Percentiles rank a stretch among this genome's conserved stretches.
These are phyloP conservation scores for Ascosphaera acerosa DNA, from an alignment of 2,329 filamentous ascomycete species.

Conservation along the genomic window DNA sequence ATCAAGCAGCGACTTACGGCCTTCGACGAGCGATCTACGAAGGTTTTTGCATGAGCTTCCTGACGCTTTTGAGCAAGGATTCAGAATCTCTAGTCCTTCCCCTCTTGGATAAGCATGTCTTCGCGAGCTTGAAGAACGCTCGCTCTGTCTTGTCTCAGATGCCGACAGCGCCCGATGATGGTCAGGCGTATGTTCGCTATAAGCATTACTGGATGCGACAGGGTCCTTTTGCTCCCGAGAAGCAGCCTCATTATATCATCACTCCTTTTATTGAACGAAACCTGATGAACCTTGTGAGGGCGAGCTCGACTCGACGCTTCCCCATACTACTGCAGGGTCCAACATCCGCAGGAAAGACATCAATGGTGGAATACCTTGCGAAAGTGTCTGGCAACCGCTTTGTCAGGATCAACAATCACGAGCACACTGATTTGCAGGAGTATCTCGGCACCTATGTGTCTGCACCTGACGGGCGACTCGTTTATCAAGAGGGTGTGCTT, in stretches of 20 bases:
- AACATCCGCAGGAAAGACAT: constrained; percentile 93
- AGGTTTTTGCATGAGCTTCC: constrained; percentile 93
- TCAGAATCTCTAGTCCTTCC: constrained; percentile 61
- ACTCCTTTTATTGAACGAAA: constrained; percentile 91
- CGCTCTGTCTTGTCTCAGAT: constrained; percentile 53
- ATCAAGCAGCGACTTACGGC: constrained; percentile 63
- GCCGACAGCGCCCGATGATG: constrained; percentile 52
- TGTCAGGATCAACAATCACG: constrained; percentile 97
- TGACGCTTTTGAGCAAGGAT: constrained; percentile 60
- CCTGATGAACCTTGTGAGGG: constrained; percentile 76
- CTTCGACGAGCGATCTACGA: constrained; percentile 71
- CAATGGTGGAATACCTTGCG: constrained; percentile 98
- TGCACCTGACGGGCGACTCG: constrained; percentile 55
- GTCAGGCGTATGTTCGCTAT: constrained; percentile 55
- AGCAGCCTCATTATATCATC: constrained; percentile 79
- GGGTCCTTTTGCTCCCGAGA: constrained; percentile 38
- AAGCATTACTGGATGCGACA: constrained; percentile 78
- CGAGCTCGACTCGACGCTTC: constrained; percentile 73
- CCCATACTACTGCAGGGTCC: constrained; percentile 90
- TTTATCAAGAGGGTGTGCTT: constrained; percentile 79
- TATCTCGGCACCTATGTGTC: constrained; percentile 91
- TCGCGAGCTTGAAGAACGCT: constrained; percentile 42
- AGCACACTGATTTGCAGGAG: constrained; percentile 94
- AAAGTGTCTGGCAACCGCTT: constrained; percentile 92
- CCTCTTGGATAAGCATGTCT: constrained; percentile 54